Percentiles rank a stretch among this genome's conserved stretches.
These are phyloP conservation scores for Phytopythium helicoides DNA, from an alignment of 352 stramenopile genomes.

Conservation along the genomic window DNA sequence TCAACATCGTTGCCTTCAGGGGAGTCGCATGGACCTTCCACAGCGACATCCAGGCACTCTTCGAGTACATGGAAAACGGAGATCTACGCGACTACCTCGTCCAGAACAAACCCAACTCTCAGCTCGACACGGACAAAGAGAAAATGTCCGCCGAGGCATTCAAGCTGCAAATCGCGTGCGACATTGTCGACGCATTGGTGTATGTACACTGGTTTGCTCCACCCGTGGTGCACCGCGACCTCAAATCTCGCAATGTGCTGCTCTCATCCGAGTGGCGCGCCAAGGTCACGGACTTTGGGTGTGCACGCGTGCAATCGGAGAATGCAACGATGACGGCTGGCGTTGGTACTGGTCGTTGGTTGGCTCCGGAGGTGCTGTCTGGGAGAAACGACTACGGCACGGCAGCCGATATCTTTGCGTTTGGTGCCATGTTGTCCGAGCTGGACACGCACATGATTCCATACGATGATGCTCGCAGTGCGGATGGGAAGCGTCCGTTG, in stretches of 20 bases:
- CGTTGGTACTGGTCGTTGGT: conserved; percentile 14
- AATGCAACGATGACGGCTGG: conserved; percentile 15
- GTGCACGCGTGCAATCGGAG: conserved; percentile 6
- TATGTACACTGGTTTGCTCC: conserved; percentile 21
- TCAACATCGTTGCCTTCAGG: conserved; percentile 28
- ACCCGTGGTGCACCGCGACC: conserved; percentile 17
- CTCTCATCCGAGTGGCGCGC: conserved; percentile 3
- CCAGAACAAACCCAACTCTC: background rate
- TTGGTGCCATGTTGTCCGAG: conserved; percentile 11
- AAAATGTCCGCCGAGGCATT: background rate
- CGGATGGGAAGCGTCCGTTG: background rate
- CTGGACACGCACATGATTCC: conserved; percentile 13
- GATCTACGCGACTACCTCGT: conserved; percentile 16
- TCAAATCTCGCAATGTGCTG: conserved; percentile 16
- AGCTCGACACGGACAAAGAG: background rate
- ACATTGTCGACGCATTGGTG: conserved; percentile 16
- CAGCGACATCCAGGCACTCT: conserved; percentile 21
- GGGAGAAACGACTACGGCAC: conserved; percentile 11
- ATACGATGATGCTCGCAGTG: conserved; percentile 5
- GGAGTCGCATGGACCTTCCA: conserved; percentile 24
- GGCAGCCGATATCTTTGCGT: conserved; percentile 7
- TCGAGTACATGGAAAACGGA: too few species aligned
- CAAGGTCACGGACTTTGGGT: conserved; percentile 10
- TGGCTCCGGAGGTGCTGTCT: conserved; percentile 10
- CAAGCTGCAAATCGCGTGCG: conserved; percentile 13